phyloP scores from a whole-genome alignment of 306 rosid genomes.

The Cucurbita ficifolia region DNA sequence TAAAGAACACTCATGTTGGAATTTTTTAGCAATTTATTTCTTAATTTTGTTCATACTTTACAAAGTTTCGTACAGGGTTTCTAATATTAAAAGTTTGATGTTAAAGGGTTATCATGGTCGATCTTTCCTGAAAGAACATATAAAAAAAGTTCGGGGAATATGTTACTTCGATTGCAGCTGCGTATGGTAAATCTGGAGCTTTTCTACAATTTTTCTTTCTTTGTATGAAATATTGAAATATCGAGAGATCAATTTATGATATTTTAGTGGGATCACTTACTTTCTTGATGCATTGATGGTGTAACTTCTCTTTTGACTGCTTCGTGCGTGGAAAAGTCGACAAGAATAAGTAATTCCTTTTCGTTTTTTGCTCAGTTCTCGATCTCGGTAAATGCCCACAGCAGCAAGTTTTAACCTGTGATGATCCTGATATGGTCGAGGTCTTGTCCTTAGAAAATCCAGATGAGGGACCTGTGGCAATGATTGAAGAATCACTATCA shows the following conservation, averaged over 20 bases:
- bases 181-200: not conserved
- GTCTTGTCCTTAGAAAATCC: constrained; percentile 38
- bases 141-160: not conserved
- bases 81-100: not conserved
- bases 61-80: not conserved
- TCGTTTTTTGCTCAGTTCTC: constrained; percentile 21
- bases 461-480: constrained; percentile 71
- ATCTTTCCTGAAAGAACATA: not conserved
- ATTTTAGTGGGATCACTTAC: not conserved
- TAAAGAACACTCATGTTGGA: not conserved
- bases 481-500: constrained; percentile 73
- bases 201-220: not conserved
- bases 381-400: constrained; percentile 49
- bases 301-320: not conserved
- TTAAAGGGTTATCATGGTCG: not conserved
- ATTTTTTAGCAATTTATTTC: not conserved
- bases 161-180: not conserved
- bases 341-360: constrained; percentile 4
- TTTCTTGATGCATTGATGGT: not conserved
- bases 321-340: not conserved
- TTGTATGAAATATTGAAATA: not conserved
- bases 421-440: constrained; percentile 75
- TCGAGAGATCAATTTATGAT: not conserved
- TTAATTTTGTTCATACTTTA: not conserved
- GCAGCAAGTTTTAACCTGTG: constrained; percentile 56